Evolutionary conservation across 148 eudicot species (phyloP), one percentile per base, ranked within the genome.

Genomic region (Silene conica): DNA sequence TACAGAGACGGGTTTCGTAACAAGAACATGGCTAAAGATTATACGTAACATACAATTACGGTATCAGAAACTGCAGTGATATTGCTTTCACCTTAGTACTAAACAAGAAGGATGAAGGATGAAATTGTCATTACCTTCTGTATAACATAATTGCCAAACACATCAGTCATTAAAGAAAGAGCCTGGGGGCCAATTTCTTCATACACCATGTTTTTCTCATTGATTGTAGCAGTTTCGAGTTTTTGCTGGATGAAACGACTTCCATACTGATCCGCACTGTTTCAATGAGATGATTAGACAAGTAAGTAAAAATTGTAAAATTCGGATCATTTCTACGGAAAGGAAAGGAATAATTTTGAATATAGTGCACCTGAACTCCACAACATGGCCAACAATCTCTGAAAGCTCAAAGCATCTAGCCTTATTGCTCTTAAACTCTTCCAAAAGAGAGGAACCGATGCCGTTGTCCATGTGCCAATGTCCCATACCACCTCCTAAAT

Each of bases 241-340:
- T 92, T 96, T 65, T 96, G 99, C 79, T 96, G 99, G 78, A 96
- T 96, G 81, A 96, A 96, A 20, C 99, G 94, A 80, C 99, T 96
- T 50, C 99, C 99, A 86, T 92, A 89, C 76, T 96, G 99, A 84
- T 96, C 99, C 61, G 91, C 96, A 86, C 99, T 96, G 88, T 77
- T 67, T 73, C 75, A 14, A 74, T 16, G 70, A 64, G 60, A 71
- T 19, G 20, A 73, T 26, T 26, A 68, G 64, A 71, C 23, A 28
- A 70, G 25, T 21, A 50, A 38, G 63, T 73, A 14, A 75, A 41
- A 19, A 69, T 23, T 23, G 8, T 16, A 78, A 63, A 45, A 62
- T 13, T 55, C n/a, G n/a, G 56, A 11, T 48, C 14, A 46, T 23
- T 70, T 26, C 50, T 26, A 59, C 18, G 45, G 67, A 65, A 55